phyloP scores from a whole-genome alignment of 2,329 filamentous ascomycete species.

The Colletotrichum cuscutae region DNA sequence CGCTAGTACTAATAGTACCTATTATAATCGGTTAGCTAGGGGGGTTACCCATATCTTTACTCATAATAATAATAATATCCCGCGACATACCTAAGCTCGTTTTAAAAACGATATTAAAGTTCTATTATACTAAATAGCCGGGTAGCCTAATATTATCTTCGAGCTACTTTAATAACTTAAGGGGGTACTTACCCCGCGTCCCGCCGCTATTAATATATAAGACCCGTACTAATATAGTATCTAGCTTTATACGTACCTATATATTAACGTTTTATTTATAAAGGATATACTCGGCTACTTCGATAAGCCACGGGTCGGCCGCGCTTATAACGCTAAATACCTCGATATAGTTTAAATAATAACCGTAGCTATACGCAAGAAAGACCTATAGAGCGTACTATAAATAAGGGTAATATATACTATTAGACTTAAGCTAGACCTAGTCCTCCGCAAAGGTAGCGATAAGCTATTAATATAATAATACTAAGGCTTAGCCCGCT shows the following conservation, averaged over 20 bases:
- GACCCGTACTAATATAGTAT: background rate
- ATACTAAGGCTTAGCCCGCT: background rate
- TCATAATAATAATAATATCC: background rate
- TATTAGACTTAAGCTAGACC: background rate
- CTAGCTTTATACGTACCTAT: background rate
- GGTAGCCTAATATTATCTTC: constrained; percentile 37
- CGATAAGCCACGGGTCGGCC: background rate
- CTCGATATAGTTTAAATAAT: constrained; percentile 1
- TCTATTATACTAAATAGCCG: background rate
- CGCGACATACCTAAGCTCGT: constrained; percentile 2
- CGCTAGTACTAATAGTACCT: background rate
- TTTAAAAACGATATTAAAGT: constrained; percentile 17
- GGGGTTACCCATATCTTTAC: background rate
- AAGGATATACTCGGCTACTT: background rate
- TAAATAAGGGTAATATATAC: background rate
- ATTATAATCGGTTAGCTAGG: background rate
- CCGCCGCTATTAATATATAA: constrained; percentile 39
- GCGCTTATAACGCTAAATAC: background rate
- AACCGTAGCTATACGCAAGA: background rate
- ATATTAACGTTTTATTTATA: background rate
- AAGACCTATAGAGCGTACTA: background rate
- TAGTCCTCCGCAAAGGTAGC: background rate
- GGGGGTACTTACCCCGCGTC: constrained; percentile 42
- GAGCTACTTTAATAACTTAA: constrained; percentile 42
- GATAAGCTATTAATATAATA: background rate